A percentile compares a stretch with the other conserved stretches of the same genome.
These are phyloP conservation scores for Metschnikowia peoriensis DNA, from an alignment of 805 yeast species.

Conservation along the genomic window DNA sequence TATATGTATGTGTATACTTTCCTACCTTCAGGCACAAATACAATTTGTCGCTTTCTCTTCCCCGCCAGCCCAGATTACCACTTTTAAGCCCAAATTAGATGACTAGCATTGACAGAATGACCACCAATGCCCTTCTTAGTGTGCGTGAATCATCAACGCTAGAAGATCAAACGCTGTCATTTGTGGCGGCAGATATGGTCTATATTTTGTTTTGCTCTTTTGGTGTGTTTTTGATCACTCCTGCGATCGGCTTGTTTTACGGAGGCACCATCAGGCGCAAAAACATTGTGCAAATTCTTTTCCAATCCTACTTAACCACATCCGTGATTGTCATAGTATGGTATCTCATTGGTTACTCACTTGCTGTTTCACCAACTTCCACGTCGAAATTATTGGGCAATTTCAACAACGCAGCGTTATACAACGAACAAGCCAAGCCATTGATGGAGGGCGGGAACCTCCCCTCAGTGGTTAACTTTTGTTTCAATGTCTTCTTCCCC, in stretches of 20 bases:
- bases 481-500: slow-evolving; percentile 46
- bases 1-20: background rate
- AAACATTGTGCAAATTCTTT: slow-evolving; percentile 42
- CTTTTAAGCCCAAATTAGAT: background rate
- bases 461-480: slow-evolving; percentile 46
- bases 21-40: background rate
- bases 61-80: no score
- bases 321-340: slow-evolving; percentile 37
- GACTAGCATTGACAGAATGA: background rate
- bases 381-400: slow-evolving; percentile 32
- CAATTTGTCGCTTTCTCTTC: no score
- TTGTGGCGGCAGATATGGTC: slow-evolving; percentile 47
- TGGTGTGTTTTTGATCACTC: slow-evolving; percentile 48
- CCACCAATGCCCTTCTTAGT: slow-evolving; percentile 1
- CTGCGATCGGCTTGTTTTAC: slow-evolving; percentile 46
- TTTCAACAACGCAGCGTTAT: slow-evolving; percentile 39
- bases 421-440: slow-evolving; percentile 39
- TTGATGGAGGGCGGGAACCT: slow-evolving; percentile 44
- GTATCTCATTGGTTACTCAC: slow-evolving; percentile 47
- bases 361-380: slow-evolving; percentile 38
- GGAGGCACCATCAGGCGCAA: slow-evolving; percentile 44
- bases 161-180: slow-evolving; percentile 37
- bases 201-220: slow-evolving; percentile 48
- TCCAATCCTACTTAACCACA: slow-evolving; percentile 45
- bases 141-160: slow-evolving; percentile 10